Conservation (phyloP, 768 basidiomycete species). For the Trametes elegans region DNA sequence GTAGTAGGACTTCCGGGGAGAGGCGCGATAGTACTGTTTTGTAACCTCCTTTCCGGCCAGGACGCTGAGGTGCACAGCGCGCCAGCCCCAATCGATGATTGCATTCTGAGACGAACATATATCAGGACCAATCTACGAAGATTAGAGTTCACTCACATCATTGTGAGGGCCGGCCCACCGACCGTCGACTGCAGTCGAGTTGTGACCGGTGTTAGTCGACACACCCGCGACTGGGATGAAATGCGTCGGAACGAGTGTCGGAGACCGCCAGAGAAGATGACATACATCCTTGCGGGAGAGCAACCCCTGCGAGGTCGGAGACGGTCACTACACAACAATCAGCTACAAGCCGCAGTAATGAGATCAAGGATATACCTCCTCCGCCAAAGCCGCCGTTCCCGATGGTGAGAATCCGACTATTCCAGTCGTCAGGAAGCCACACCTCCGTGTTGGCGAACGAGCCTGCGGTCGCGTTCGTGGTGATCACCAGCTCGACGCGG, state of each 20-base stretch:
- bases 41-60: slow-evolving; percentile 26
- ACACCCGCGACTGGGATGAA: slow-evolving; percentile 17
- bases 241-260: not conserved
- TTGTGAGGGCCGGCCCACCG: slow-evolving; percentile 19
- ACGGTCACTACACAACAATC: slow-evolving; percentile 7
- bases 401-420: slow-evolving; percentile 25
- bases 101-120: slow-evolving; percentile 13
- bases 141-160: slow-evolving; percentile 17
- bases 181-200: not conserved
- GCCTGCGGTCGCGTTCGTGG: slow-evolving; percentile 23
- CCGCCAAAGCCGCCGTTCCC: slow-evolving; percentile 28
- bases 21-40: slow-evolving; percentile 22
- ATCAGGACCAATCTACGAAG: not conserved
- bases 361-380: slow-evolving; percentile 12
- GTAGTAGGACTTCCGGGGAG: slow-evolving; percentile 24
- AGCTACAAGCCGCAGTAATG: too few species aligned
- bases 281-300: slow-evolving; percentile 20
- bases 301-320: slow-evolving; percentile 12
- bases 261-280: not conserved
- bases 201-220: slow-evolving; percentile 22
- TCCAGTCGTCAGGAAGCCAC: slow-evolving; percentile 31
- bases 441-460: slow-evolving; percentile 22
- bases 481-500: slow-evolving; percentile 22
- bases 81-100: slow-evolving; percentile 26
- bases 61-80: slow-evolving; percentile 25